Evolutionary conservation across 148 eudicot genomes (phyloP), one percentile per base, ranked within the genome.

Genomic region (Euryodendron excelsum): DNA sequence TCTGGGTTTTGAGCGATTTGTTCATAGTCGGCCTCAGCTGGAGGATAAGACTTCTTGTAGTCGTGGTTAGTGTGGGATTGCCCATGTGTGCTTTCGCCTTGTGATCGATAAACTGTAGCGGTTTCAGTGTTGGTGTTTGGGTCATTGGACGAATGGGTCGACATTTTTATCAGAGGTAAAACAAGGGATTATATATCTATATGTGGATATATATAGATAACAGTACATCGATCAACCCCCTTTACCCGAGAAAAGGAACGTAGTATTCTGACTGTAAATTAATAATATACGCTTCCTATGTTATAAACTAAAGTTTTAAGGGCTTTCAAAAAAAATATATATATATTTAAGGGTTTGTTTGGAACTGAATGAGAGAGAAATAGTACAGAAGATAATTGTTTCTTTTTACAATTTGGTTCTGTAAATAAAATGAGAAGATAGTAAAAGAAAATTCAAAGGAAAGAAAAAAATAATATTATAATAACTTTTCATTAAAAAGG

Each of bases 11-110:
- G 83, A 56, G 73, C 72, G 55, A 87, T 79, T 78, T 87, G 78
- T 25, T 72, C 71, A 67, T 79, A 87, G 18, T 79, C 68, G 17
- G 85, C 86, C 34, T 87, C 86, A 53, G 90, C 80, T 58, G 69
- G 50, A 59, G 86, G 83, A 71, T 84, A 76, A 18, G 84, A 53
- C 15, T 39, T 67, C 25, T 31, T 31, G 73, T 50, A 21, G 17
- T 34, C 20, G 50, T 23, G 65, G 27, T 74, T 39, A 50, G 72
- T 4, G 60, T 66, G 39, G 69, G 69, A n/a, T 66, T 66, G 69
- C 44, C 61, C 65, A 36, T 23, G 5, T 7, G 64, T 74, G 66
- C 65, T 25, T 34, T 60, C 48, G 23, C 53, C 67, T 10, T 41
- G 77, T 18, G 33, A 39, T n/a, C 33, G 48, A 56, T 56, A 56